phyloP scores from a whole-genome alignment of 148 eudicot species.

The Vaccinium myrtillus region DNA sequence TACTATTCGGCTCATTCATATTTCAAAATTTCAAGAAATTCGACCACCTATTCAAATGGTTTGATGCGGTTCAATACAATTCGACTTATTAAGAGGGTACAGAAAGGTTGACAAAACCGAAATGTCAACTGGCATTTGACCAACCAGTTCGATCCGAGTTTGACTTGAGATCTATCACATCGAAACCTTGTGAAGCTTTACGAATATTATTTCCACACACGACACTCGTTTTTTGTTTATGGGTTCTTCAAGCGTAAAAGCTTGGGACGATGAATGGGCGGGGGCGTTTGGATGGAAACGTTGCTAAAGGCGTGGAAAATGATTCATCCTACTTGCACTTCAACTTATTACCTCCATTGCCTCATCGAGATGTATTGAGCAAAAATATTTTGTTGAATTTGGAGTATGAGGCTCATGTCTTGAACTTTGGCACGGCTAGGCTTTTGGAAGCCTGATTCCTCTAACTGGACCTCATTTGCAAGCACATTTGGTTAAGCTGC shows the following conservation, averaged over 20 bases:
- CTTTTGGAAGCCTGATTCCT: conserved; percentile 25
- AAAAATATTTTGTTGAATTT: conserved; percentile 30
- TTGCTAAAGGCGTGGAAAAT: not conserved
- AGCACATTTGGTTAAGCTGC: conserved; percentile 34
- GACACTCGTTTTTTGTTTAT: conserved; percentile 14
- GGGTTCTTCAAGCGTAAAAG: conserved; percentile 17
- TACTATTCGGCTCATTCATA: too few relatives aligned
- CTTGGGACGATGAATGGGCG: not conserved
- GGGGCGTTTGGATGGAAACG: conserved; percentile 13
- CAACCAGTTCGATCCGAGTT: not conserved
- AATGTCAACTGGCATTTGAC: conserved; percentile 22
- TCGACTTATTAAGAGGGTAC: too few relatives aligned
- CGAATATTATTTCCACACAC: conserved; percentile 14
- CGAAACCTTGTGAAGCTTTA: conserved; percentile 19
- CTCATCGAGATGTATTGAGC: conserved; percentile 30
- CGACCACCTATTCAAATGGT: too few relatives aligned
- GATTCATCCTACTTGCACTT: conserved; percentile 23
- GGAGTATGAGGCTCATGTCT: conserved; percentile 20
- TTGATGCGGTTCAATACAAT: too few relatives aligned
- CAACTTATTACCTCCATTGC: conserved; percentile 9
- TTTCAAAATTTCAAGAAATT: too few relatives aligned
- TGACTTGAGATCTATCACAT: not conserved
- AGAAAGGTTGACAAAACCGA: not conserved
- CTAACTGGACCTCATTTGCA: conserved; percentile 28
- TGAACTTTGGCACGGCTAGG: conserved; percentile 30